phyloP scores from a whole-genome alignment of 2,329 filamentous ascomycete species.

The Colletotrichum abscissum region DNA sequence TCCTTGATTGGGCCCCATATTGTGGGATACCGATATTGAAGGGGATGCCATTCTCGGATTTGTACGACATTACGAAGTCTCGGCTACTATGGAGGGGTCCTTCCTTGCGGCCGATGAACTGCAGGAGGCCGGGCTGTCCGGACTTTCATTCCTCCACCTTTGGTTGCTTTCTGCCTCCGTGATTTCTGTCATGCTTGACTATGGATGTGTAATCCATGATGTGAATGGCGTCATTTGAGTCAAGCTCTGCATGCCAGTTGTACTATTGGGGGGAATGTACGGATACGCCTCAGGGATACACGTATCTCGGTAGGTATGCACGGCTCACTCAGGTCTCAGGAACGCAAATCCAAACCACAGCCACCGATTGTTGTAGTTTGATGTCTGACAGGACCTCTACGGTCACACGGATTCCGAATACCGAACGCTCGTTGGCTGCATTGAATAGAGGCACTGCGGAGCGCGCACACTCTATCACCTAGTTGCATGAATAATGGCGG shows the following conservation, averaged over 20 bases:
- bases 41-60: background rate
- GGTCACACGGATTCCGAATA: background rate
- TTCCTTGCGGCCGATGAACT: background rate
- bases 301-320: background rate
- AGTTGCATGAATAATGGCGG: constrained; percentile 1
- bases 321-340: background rate
- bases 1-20: constrained; percentile 7
- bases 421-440: background rate
- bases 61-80: constrained; percentile 1
- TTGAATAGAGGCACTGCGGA: background rate
- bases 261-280: background rate
- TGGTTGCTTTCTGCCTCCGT: background rate
- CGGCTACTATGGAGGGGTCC: background rate
- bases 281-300: background rate
- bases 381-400: background rate
- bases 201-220: background rate
- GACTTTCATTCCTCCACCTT: background rate
- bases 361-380: background rate
- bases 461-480: background rate
- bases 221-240: constrained; percentile 7
- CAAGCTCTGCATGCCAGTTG: background rate
- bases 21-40: constrained; percentile 26
- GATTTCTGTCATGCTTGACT: background rate
- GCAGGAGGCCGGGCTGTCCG: background rate
- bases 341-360: background rate